These are phyloP conservation scores for Dalbergia oliveri DNA, from an alignment of 306 rosid genomes.

Conservation along the genomic window DNA sequence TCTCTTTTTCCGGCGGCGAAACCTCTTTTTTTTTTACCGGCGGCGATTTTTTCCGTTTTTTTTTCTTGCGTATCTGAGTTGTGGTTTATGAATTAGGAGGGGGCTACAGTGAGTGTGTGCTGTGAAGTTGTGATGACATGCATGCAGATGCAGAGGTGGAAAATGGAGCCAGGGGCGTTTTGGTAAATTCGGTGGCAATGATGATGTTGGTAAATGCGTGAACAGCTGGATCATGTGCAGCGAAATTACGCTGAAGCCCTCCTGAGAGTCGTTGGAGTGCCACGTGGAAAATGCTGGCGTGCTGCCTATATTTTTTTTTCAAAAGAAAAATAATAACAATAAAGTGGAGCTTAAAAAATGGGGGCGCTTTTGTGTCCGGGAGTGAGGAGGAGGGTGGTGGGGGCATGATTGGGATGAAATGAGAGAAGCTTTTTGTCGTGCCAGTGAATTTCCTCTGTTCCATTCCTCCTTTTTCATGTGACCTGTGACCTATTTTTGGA, in stretches of 20 bases:
- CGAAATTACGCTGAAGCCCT: conserved; percentile 40
- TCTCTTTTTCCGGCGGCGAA: background rate
- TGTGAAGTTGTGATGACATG: conserved; percentile 44
- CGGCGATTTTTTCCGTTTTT: background rate
- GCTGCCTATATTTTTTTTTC: background rate
- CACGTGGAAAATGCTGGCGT: conserved; percentile 35
- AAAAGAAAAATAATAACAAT: background rate
- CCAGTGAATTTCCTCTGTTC: conserved; percentile 49
- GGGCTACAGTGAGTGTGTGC: conserved; percentile 46
- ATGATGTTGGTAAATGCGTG: conserved; percentile 48
- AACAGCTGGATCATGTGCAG: conserved; percentile 39
- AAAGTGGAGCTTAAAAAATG: background rate
- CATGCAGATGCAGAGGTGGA: conserved; percentile 41
- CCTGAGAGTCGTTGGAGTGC: conserved; percentile 27
- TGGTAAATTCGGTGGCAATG: background rate
- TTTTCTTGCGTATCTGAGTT: background rate
- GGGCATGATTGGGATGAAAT: conserved; percentile 18
- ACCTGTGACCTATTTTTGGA: background rate
- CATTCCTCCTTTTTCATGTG: conserved; percentile 20
- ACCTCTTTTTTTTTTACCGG: background rate
- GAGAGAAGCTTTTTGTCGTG: conserved; percentile 38
- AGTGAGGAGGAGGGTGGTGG: background rate
- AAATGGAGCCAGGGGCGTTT: conserved; percentile 41
- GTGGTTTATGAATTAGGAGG: background rate
- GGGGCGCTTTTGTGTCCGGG: background rate